Evolutionary conservation across 306 rosid species (phyloP), one percentile per base, ranked within the genome.

Genomic region (Vigna hirtella): DNA sequence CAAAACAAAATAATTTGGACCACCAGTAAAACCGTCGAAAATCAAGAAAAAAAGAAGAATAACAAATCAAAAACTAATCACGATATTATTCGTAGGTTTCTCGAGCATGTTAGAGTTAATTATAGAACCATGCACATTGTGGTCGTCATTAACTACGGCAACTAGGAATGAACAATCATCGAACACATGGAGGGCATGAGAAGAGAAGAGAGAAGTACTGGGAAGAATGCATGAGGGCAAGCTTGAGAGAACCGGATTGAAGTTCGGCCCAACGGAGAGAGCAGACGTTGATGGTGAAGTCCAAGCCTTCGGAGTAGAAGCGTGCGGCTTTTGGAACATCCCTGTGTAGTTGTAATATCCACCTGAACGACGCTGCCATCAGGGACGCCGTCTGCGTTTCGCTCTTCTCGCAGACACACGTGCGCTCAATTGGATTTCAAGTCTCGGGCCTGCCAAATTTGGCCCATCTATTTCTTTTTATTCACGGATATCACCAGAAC

Each of bases 251-350:
- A 45, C 96, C 97, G 0, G 92, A 92, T 51, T 91, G 96, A 64
- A 91, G 97, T 89, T 95, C 97, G 0, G 96, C 96, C 96, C 96
- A 94, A 9, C 91, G 93, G 26, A 84, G 88, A 63, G 91, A 87
- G 82, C 98, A 91, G 65, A 91, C 90, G 51, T 91, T 83, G 73
- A 88, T 84, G 52, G 90, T 89, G 81, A 95, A 88, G 58, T 86
- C 99, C 73, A 91, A 85, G 42, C 97, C 97, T 83, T 95, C 81
- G 0, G 98, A 83, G 82, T 93, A 93, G 79, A 93, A 89, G 48
- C 85, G 85, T 56, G 93, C 97, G 0, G 99, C 99, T 85, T 87
- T 88, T 2, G 96, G 97, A 64, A 92, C 96, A 77, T 92, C 95
- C 59, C 78, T 90, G 83, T 90, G 97, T 58, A 88, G 76, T 81